Evolutionary conservation across 73 alveolate genomes (phyloP).

Genomic region (Diophrys sp.): DNA sequence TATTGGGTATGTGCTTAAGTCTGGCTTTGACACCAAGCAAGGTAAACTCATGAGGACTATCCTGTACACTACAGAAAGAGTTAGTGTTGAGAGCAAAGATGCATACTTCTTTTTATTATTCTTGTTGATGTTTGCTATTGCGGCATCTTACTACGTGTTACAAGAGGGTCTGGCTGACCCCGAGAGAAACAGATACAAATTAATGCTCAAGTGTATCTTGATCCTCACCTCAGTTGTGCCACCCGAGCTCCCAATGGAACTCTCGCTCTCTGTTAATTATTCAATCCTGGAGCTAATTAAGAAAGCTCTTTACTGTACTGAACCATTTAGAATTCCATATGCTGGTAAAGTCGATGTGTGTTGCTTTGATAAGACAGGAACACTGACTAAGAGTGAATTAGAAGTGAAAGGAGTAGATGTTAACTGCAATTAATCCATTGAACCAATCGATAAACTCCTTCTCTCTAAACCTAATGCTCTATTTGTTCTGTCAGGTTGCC

Average conservation of each 20-base stretch:
- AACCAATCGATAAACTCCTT: conserved; percentile 30
- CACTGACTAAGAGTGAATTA: conserved; percentile 95
- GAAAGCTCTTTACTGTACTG: conserved; percentile 96
- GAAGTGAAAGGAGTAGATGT: conserved; percentile 74
- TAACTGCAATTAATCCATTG: conserved; percentile 20
- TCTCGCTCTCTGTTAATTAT: conserved; percentile 96
- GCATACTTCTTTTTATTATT: conserved; percentile 84
- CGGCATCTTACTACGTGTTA: conserved; percentile 89
- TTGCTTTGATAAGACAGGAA: conserved; percentile 99
- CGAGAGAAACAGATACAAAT: conserved; percentile 85
- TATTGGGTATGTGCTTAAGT: conserved; percentile 84
- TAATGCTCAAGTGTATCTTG: conserved; percentile 92
- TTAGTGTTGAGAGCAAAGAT: conserved; percentile 90
- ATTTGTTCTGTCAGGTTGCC: conserved; percentile 91
- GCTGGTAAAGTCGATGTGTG: conserved; percentile 96
- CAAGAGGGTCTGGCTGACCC: conserved; percentile 84
- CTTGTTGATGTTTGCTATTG: conserved; percentile 83
- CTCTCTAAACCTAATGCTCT: conserved; percentile 60
- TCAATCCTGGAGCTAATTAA: conserved; percentile 87
- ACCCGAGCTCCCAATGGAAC: conserved; percentile 99
- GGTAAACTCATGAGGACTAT: conserved; percentile 96
- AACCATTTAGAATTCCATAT: conserved; percentile 98
- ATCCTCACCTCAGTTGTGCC: conserved; percentile 99
- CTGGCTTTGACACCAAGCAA: conserved; percentile 94
- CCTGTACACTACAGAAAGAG: conserved; percentile 90